These are phyloP conservation scores for Boletellus ananiceps DNA, from an alignment of 768 basidiomycete genomes.

Conservation along the genomic window DNA sequence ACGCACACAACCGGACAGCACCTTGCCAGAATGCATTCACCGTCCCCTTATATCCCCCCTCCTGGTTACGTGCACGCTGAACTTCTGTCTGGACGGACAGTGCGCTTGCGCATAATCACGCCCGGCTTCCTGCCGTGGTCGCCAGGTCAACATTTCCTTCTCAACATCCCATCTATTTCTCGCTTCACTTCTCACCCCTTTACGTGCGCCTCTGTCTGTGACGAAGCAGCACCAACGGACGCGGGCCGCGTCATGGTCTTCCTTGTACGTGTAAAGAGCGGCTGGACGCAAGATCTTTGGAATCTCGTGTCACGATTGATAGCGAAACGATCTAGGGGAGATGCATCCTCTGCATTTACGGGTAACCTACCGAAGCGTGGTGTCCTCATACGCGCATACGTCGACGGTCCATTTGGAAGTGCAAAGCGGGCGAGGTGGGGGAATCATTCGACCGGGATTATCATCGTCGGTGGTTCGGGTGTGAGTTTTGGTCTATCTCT, in stretches of 20 bases:
- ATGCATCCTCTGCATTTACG: not conserved
- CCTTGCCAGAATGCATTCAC: not conserved
- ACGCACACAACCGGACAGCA: not conserved
- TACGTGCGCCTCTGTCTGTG: constrained; percentile 60
- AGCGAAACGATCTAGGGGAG: constrained; percentile 32
- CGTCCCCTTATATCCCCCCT: constrained; percentile 44
- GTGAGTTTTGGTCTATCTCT: constrained; percentile 68
- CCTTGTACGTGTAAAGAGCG: constrained; percentile 63
- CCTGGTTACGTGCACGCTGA: constrained; percentile 66
- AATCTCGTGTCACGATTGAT: constrained; percentile 41
- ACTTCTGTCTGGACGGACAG: constrained; percentile 62
- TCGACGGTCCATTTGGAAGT: constrained; percentile 72
- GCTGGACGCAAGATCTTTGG: constrained; percentile 68
- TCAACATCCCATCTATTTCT: constrained; percentile 62
- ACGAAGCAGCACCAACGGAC: constrained; percentile 40
- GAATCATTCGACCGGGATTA: constrained; percentile 51
- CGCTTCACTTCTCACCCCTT: constrained; percentile 66
- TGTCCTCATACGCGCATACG: constrained; percentile 49
- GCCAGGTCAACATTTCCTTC: constrained; percentile 74
- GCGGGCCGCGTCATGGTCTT: constrained; percentile 56
- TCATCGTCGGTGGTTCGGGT: constrained; percentile 71
- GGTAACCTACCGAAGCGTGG: constrained; percentile 38
- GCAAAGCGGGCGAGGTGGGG: constrained; percentile 56
- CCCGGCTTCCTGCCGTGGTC: constrained; percentile 59
- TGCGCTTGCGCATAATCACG: constrained; percentile 62